Evolutionary conservation across 345 rosid species (phyloP), one percentile per base, ranked within the genome.

Genomic region (Capsella bursapastoris): DNA sequence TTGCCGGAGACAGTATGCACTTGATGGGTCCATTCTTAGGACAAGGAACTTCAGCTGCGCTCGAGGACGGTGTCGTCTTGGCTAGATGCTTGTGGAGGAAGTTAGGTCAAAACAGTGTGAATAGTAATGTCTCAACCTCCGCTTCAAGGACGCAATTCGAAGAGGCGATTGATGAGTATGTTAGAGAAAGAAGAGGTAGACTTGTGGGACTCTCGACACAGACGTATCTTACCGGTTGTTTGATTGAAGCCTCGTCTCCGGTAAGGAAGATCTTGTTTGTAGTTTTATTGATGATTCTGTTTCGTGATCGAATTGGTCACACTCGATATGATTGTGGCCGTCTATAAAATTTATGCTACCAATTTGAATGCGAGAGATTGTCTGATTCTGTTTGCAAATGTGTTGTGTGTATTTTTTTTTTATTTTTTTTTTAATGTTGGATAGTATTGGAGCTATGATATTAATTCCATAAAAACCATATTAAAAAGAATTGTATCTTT

Each of bases 1-100:
- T 86, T 11, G 85, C 86, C 1, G 84, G 93, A 7, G 86, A 83
- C 37, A 80, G 83, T 45, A 73, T 86, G 86, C 90, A 84, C 9
- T 48, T 70, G 16, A 88, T 85, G 90, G 80, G 81, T 40, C 93
- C 86, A 7, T 83, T 82, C 66, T 13, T 83, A 7, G 86, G 88
- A 44, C 89, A 85, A 57, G 90, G 88, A 4, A 83, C 84, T 34
- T 81, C 85, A 0, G 81, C 84, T 14, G 79, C 80, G 0, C 49
- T 83, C 0, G 90, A 88, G 55, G 90, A 86, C 31, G 86, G 85
- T 5, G 56, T 85, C 22, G 89, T 86, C 38, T 78, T 88, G 3
- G 86, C 82, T 8, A 75, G 87, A 52, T 81, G 85, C 75, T 77
- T 81, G 75, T 75, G 82, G 43, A 66, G 2, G 6, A 75, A 79